Conservation (phyloP, 1,139 yeast genomes). For the Blastobotrys ciferrii region DNA sequence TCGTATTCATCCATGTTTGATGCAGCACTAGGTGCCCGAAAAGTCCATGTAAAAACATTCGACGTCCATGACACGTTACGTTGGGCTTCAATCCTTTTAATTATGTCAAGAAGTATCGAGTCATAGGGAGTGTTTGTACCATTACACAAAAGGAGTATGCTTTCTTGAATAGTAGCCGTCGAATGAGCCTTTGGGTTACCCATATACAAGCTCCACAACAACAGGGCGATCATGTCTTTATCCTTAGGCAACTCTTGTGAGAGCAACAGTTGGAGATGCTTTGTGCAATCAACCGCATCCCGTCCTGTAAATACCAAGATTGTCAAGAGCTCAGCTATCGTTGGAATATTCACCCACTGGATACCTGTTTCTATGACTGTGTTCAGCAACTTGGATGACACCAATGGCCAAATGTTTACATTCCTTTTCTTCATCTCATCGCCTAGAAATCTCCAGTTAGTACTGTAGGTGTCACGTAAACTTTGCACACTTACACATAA, state of each 20-base stretch:
- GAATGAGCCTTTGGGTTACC: conserved; percentile 51
- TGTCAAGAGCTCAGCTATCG: conserved; percentile 46
- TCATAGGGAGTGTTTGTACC: conserved; percentile 69
- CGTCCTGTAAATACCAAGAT: conserved; percentile 41
- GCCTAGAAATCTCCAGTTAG: not conserved
- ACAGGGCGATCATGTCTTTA: conserved; percentile 20
- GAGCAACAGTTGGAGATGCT: conserved; percentile 62
- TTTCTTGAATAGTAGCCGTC: conserved; percentile 46
- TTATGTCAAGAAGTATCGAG: conserved; percentile 52
- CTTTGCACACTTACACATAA: conserved; percentile 14
- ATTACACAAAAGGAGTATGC: conserved; percentile 50
- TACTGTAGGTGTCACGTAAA: not conserved
- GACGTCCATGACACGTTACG: conserved; percentile 57
- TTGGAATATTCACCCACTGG: conserved; percentile 47
- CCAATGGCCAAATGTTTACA: conserved; percentile 44
- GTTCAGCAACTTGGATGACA: conserved; percentile 52
- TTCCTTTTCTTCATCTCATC: conserved; percentile 11
- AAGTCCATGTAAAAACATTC: conserved; percentile 64
- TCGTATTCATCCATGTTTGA: conserved; percentile 27
- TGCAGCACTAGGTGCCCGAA: conserved; percentile 37
- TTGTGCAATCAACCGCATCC: conserved; percentile 47
- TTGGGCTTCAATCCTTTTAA: conserved; percentile 56
- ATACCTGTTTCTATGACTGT: conserved; percentile 66
- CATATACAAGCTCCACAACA: conserved; percentile 30
- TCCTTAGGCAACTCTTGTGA: conserved; percentile 43